A percentile compares a stretch with the other conserved stretches of the same genome.
phyloP scores from a whole-genome alignment of 2,329 filamentous ascomycete species.

The Cordyceps pruinosa region DNA sequence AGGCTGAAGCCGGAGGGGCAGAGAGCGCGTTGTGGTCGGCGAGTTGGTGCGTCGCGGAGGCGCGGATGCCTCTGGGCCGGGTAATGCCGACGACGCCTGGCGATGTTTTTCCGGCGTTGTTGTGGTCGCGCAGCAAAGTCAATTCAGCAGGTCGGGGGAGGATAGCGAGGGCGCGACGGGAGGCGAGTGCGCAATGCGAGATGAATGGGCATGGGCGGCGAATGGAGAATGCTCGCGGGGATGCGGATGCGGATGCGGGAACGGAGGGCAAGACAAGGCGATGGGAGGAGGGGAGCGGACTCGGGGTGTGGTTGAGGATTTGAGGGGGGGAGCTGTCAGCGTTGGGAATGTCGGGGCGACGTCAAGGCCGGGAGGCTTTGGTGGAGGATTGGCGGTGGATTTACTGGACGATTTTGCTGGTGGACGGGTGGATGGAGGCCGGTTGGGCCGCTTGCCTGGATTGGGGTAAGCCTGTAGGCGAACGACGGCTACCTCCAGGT shows the following conservation, averaged over 20 bases:
- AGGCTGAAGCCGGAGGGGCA: not conserved
- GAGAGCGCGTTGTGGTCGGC: not conserved
- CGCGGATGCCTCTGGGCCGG: slow-evolving; percentile 10
- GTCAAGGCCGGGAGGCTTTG: not conserved
- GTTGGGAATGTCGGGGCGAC: not conserved
- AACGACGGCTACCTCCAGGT: no score
- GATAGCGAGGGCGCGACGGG: not conserved
- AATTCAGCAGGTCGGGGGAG: not conserved
- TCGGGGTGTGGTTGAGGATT: slow-evolving; percentile 9
- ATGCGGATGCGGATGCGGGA: slow-evolving; percentile 7
- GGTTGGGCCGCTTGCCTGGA: not conserved
- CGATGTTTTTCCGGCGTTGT: not conserved
- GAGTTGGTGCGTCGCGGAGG: slow-evolving; percentile 9
- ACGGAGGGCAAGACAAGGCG: not conserved
- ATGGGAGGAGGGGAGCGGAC: slow-evolving; percentile 1
- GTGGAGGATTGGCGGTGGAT: no score
- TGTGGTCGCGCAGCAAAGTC: slow-evolving; percentile 1
- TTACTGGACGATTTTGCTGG: no score
- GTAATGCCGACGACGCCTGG: slow-evolving; percentile 5
- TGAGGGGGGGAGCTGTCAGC: slow-evolving; percentile 8
- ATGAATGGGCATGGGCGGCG: not conserved
- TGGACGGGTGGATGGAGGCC: no score
- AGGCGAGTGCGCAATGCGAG: not conserved
- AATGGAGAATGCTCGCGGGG: not conserved
- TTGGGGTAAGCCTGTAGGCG: not conserved